A percentile compares a stretch with the other conserved stretches of the same genome.
These are phyloP conservation scores for Botrytis pseudocinerea DNA, from an alignment of 2,329 filamentous ascomycete genomes.

Conservation along the genomic window DNA sequence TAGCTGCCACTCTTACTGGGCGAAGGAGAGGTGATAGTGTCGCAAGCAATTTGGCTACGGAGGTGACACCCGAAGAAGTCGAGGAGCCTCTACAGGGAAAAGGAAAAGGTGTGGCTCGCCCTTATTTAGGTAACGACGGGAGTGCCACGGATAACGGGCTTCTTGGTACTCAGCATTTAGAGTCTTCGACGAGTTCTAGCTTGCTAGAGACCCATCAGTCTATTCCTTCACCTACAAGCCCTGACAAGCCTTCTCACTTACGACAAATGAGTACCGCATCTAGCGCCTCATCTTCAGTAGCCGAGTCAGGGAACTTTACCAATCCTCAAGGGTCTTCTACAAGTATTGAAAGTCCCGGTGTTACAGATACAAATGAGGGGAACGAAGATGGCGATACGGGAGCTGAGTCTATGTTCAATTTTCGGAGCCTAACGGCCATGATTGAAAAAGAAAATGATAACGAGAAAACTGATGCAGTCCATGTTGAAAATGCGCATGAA, in stretches of 20 bases:
- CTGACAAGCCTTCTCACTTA: constrained; percentile 67
- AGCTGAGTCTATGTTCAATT: constrained; percentile 86
- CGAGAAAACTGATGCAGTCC: constrained; percentile 33
- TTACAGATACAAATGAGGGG: constrained; percentile 53
- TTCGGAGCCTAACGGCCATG: constrained; percentile 81
- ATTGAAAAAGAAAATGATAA: constrained; percentile 64
- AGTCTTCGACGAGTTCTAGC: constrained; percentile 29
- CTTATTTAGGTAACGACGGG: constrained; percentile 26
- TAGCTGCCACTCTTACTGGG: constrained; percentile 42
- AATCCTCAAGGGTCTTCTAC: constrained; percentile 44
- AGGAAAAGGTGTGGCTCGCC: constrained; percentile 69
- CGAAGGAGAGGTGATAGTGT: constrained; percentile 59
- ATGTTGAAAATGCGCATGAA: constrained; percentile 36
- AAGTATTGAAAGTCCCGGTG: constrained; percentile 52
- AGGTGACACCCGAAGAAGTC: constrained; percentile 53
- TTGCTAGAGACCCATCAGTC: constrained; percentile 46
- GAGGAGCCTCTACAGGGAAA: constrained; percentile 47
- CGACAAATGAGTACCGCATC: constrained; percentile 86
- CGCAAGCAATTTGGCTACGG: constrained; percentile 59
- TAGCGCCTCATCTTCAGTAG: constrained; percentile 74
- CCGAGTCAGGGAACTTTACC: constrained; percentile 57
- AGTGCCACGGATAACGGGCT: constrained; percentile 28
- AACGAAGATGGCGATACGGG: constrained; percentile 53
- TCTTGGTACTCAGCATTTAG: constrained; percentile 32
- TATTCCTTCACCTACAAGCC: constrained; percentile 48